Evolutionary conservation across 2,329 filamentous ascomycete genomes (phyloP), one percentile per base, ranked within the genome.

Genomic region (Aspergillus proliferans): DNA sequence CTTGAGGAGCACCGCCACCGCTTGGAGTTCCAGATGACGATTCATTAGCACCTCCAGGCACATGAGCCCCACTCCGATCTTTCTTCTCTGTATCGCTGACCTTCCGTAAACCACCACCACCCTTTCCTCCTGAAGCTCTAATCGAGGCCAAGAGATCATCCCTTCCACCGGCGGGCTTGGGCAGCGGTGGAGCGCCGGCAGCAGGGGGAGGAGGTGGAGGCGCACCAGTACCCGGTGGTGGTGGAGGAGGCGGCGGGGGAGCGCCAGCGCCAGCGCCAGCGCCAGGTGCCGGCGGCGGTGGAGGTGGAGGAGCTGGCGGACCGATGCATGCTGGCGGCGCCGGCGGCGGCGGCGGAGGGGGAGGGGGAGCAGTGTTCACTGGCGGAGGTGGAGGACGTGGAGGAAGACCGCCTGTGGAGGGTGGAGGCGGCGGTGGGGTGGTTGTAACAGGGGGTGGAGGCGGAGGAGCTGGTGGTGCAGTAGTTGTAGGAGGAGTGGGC

Each of bases 21-120:
- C 78, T 78, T 45, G 73, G 67, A 44, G 75, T 66, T 40, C 79
- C 71, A 7, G 81, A 56, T 87, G 73, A 64, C 88, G 71, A 47
- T 82, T 86, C 54, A 76, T 75, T 58, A 80, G 84, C 51, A 70
- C 69, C 43, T 63, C 74, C 62, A 47, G 70, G 73, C 24, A 76
- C 71, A 44, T 62, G 48, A 7, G 74, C 74, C 38, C 58, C 64
- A 53, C 72, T 76, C 50, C 74, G 65, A 55, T 77, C 74, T 49
- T 66, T 66, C 58, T 73, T 77, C 10, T 76, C 74, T 1, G 62
- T 56, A 22, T 71, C 72, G 42, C 62, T 69, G 49, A 77, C 74
- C 54, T 72, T 76, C 41, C 71, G 69, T 26, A 77, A 59, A 2
- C 70, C 72, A 45, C 66, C 68, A 39, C 66, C 67, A 28, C 69